Base-by-base conservation (phyloP, 495 filamentous ascomycete genomes). In the Cetradonia linearis region DNA sequence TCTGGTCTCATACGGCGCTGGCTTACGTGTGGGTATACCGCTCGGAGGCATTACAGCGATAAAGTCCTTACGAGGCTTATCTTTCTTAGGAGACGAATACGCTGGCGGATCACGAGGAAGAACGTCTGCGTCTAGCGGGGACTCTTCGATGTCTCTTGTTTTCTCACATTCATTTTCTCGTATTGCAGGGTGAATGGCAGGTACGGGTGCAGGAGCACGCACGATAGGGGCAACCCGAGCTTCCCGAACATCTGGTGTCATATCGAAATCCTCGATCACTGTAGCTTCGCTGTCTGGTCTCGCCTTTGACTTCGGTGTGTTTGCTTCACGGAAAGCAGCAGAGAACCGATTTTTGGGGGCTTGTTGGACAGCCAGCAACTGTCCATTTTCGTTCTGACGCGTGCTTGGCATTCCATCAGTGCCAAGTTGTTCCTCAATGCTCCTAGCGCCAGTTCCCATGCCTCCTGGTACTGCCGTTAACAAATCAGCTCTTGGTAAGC, bases 311-410 rank as follows among this genome's bases (percentile, higher is more conserved):
- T 61, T 56, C 11, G 62, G 30, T 3, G 56, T 69, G 0, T 74
- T 55, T 8, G 58, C 66, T 63, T 64, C 55, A 37, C 25, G 49
- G 36, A 68, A 68, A 44, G 66, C 64, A 33, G 66, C 66, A 40
- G 65, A 66, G 47, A 66, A 68, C n/a, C 66, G 62, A 34, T 66
- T 68, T 3, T 38, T 40, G 36, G 66, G 64, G 9, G 59, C 60
- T 59, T 64, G 62, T 28, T 65, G 63, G 14, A 46, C 61, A 77
- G 59, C 76, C 76, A 48, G 72, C 48, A 40, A 14, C 42, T 60
- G 34, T 34, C 59, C 60, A 72, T 73, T 33, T 73, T 72, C 9
- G 11, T 31, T 36, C 3, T 54, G 31, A 54, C 0, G 58, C 20
- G 40, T 27, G 38, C 46, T 40, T 38, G 16, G 16, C 23, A 9